Percentiles rank a stretch among this genome's conserved stretches.
Conservation (phyloP, 2,329 filamentous ascomycete species). For the Trichoderma sp. region DNA sequence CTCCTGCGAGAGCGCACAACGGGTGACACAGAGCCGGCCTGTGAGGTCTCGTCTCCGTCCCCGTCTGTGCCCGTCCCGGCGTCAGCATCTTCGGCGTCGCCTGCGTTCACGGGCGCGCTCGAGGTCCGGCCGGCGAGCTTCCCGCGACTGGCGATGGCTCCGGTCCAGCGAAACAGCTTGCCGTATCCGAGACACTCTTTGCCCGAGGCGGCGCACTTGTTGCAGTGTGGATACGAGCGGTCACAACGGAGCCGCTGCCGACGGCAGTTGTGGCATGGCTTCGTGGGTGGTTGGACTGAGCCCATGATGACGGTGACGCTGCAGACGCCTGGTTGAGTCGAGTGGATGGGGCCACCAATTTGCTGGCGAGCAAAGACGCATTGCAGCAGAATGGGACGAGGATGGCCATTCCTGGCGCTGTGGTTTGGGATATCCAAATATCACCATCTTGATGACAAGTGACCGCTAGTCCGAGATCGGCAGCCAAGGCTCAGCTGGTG, state of each 20-base stretch:
- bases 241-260: slow-evolving; percentile 53
- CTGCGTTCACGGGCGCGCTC: slow-evolving; percentile 5
- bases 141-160: slow-evolving; percentile 43
- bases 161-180: slow-evolving; percentile 52
- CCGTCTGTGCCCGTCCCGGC: not conserved
- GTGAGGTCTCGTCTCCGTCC: not conserved
- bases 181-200: slow-evolving; percentile 53
- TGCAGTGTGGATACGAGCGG: slow-evolving; percentile 48
- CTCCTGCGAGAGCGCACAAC: not conserved
- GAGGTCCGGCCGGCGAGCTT: slow-evolving; percentile 42
- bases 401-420: not conserved
- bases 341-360: slow-evolving; percentile 6
- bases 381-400: slow-evolving; percentile 1
- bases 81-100: slow-evolving; percentile 5
- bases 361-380: slow-evolving; percentile 6
- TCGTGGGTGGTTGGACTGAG: slow-evolving; percentile 29
- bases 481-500: slow-evolving; percentile 32
- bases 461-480: slow-evolving; percentile 31
- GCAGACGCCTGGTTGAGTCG: not conserved
- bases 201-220: slow-evolving; percentile 48
- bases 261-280: slow-evolving; percentile 53
- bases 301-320: slow-evolving; percentile 25
- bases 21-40: slow-evolving; percentile 16
- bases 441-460: not conserved
- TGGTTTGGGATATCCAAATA: not conserved